Percentiles rank a stretch among this genome's conserved stretches.
phyloP scores from a whole-genome alignment of 257 asterid genomes.

The Perilla frutescens region DNA sequence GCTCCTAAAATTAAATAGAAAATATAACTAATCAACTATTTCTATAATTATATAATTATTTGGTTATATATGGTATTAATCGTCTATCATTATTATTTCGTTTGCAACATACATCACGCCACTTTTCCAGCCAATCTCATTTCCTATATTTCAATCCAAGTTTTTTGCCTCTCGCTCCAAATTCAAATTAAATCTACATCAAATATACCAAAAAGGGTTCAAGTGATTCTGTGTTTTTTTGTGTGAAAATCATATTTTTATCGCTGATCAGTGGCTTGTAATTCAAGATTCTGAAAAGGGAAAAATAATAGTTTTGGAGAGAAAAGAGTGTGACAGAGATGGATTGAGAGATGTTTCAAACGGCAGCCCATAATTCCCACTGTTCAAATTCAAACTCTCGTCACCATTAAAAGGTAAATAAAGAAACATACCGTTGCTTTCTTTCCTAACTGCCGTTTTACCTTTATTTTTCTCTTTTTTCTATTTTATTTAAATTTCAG shows the following conservation, averaged over 20 bases:
- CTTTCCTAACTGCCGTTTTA: constrained; percentile 46
- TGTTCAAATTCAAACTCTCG: constrained; percentile 66
- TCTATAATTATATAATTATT: background rate
- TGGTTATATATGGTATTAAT: constrained; percentile 17
- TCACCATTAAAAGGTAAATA: constrained; percentile 52
- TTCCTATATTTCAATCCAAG: constrained; percentile 15
- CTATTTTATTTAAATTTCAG: background rate
- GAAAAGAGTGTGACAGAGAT: constrained; percentile 24
- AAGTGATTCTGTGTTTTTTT: background rate
- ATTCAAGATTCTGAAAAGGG: constrained; percentile 41
- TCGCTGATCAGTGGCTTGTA: constrained; percentile 33
- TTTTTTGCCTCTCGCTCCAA: constrained; percentile 5
- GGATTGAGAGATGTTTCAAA: constrained; percentile 54
- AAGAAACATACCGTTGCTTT: constrained; percentile 55
- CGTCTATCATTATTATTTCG: constrained; percentile 28
- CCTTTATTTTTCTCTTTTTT: constrained; percentile 30
- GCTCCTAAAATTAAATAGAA: background rate
- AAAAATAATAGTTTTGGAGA: constrained; percentile 34
- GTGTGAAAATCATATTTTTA: background rate
- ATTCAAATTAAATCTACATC: constrained; percentile 13
- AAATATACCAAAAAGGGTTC: constrained; percentile 25
- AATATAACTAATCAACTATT: background rate
- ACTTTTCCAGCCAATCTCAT: constrained; percentile 35
- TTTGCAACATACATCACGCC: constrained; percentile 38
- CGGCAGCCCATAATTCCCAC: constrained; percentile 47